Conservation (phyloP, 2,329 filamentous ascomycete genomes). For the Lasiodiplodia theobromae region DNA sequence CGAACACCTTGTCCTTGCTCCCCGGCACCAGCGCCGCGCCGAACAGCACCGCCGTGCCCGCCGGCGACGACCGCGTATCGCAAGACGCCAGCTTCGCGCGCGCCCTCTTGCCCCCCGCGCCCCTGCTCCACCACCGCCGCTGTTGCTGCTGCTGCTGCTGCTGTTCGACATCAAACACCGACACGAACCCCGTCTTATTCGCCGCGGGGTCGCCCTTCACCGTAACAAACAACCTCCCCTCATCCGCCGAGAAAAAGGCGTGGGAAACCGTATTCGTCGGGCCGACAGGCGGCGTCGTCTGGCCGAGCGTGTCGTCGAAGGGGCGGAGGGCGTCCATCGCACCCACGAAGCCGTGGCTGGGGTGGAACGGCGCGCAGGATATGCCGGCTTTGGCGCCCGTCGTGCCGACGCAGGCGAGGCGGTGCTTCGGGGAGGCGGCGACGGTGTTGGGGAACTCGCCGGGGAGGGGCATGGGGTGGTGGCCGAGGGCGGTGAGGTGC, state of each 20-base stretch:
- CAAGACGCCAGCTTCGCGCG: slow-evolving; percentile 34
- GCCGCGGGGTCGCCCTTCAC: slow-evolving; percentile 65
- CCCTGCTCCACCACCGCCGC: background rate
- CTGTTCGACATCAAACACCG: slow-evolving; percentile 56
- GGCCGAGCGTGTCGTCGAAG: slow-evolving; percentile 60
- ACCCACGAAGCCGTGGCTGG: slow-evolving; percentile 34
- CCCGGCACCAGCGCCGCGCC: slow-evolving; percentile 58
- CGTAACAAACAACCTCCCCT: slow-evolving; percentile 60
- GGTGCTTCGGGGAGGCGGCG: slow-evolving; percentile 45
- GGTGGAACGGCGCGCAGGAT: slow-evolving; percentile 45
- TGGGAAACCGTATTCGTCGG: slow-evolving; percentile 68
- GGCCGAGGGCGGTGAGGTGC: slow-evolving; percentile 40
- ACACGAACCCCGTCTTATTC: slow-evolving; percentile 66
- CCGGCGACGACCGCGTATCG: slow-evolving; percentile 52
- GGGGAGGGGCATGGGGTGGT: slow-evolving; percentile 41
- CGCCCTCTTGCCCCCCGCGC: no score
- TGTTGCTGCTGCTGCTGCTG: background rate
- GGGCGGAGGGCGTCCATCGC: slow-evolving; percentile 43
- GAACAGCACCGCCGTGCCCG: slow-evolving; percentile 65
- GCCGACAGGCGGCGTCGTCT: slow-evolving; percentile 65
- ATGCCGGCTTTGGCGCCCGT: slow-evolving; percentile 47
- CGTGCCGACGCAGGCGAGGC: slow-evolving; percentile 47
- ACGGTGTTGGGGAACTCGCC: slow-evolving; percentile 51
- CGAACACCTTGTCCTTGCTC: slow-evolving; percentile 55
- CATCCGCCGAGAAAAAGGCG: slow-evolving; percentile 64